These are phyloP conservation scores for Closterium sp. DNA, from an alignment of 139 green algal genomes.

Conservation along the genomic window DNA sequence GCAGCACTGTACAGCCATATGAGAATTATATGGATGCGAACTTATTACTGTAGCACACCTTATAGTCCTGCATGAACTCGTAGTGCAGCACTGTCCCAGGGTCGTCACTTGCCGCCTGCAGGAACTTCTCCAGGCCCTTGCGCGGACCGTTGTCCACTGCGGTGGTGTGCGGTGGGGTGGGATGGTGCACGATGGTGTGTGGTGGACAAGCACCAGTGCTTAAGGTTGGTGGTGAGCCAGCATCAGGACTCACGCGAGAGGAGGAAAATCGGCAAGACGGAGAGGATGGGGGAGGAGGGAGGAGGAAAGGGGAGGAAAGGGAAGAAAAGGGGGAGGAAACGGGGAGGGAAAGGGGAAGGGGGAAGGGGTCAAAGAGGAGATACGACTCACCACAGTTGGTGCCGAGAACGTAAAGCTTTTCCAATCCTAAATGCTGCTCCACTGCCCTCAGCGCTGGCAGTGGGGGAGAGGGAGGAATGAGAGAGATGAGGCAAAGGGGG, in stretches of 20 bases:
- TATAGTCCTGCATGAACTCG: constrained; percentile 89
- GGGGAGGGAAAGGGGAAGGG: too few relatives aligned
- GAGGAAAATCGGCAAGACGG: background rate
- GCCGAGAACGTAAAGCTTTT: constrained; percentile 92
- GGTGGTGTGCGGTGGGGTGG: background rate
- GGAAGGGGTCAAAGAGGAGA: background rate
- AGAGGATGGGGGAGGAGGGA: background rate
- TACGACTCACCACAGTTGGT: constrained; percentile 53
- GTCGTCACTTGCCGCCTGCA: constrained; percentile 71
- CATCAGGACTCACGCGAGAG: background rate
- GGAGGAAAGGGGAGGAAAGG: background rate
- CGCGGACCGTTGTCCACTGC: constrained; percentile 81
- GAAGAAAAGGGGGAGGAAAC: background rate
- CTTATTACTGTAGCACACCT: background rate
- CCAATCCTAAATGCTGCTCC: constrained; percentile 81
- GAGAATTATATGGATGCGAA: too few relatives aligned
- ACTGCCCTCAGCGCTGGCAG: constrained; percentile 53
- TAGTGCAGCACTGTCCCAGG: constrained; percentile 83
- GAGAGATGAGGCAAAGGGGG: background rate
- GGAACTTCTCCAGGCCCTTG: constrained; percentile 84
- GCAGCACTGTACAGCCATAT: constrained; percentile 56
- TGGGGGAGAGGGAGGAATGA: background rate
- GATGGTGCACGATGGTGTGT: background rate
- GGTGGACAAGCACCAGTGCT: background rate
- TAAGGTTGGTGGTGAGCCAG: background rate